Percentiles rank a stretch among this genome's conserved stretches.
Evolutionary conservation across 192 early-diverging fungal species (phyloP).

Genomic region (Coemansia sp.): DNA sequence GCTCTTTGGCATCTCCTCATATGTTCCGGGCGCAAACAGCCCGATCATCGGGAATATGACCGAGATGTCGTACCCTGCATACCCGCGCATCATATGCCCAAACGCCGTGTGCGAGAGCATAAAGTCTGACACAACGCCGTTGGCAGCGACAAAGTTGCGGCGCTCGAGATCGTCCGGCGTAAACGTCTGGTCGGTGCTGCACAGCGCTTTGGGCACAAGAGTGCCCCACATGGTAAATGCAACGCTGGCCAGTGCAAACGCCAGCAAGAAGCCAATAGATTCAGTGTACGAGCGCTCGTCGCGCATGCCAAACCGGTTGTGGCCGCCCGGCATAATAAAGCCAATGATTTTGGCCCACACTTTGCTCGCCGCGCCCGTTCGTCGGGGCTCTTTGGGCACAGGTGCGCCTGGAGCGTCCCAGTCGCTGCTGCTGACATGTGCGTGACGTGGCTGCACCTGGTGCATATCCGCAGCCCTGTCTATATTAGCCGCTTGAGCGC

Average conservation of each 20-base stretch:
- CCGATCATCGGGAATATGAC: constrained; percentile 44
- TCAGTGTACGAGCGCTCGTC: constrained; percentile 33
- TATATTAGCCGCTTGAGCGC: neutral
- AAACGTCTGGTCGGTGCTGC: constrained; percentile 51
- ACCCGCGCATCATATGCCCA: constrained; percentile 42
- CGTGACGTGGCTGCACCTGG: neutral
- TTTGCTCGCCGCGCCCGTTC: constrained; percentile 4
- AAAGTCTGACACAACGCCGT: constrained; percentile 54
- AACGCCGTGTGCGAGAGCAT: constrained; percentile 32
- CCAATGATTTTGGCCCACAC: constrained; percentile 14
- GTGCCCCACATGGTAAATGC: constrained; percentile 54
- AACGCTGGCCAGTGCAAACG: constrained; percentile 49
- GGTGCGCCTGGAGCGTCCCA: neutral
- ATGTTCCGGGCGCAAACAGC: constrained; percentile 21
- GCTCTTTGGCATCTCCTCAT: constrained; percentile 4
- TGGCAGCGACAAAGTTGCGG: constrained; percentile 44
- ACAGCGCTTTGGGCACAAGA: constrained; percentile 47
- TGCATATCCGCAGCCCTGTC: constrained; percentile 4
- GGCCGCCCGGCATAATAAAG: constrained; percentile 49
- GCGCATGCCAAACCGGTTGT: constrained; percentile 49
- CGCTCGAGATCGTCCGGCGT: constrained; percentile 23
- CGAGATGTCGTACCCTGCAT: constrained; percentile 46
- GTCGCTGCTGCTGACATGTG: neutral
- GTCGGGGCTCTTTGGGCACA: neutral
- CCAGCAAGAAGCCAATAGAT: constrained; percentile 41